These are phyloP conservation scores for Daldinia caldariorum DNA, from an alignment of 495 filamentous ascomycete species.

Conservation along the genomic window DNA sequence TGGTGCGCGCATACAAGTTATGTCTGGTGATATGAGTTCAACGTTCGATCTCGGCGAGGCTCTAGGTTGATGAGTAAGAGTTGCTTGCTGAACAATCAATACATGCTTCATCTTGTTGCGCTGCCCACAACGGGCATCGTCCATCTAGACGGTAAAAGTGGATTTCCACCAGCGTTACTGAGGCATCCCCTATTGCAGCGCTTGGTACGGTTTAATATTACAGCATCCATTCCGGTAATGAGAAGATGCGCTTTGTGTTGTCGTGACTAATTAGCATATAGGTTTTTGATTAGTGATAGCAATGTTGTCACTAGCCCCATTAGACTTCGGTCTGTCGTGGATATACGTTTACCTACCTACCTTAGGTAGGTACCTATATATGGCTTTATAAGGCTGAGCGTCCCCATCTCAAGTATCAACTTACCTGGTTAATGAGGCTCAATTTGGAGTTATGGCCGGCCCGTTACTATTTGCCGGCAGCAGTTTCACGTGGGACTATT, in stretches of 20 bases:
- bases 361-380: no score
- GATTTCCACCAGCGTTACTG: neutral
- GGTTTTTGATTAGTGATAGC: conserved; percentile 7
- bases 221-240: conserved; percentile 3
- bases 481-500: conserved; percentile 27
- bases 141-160: neutral
- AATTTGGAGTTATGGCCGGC: conserved; percentile 40
- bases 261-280: conserved; percentile 11
- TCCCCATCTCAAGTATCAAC: conserved; percentile 30
- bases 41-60: conserved; percentile 6
- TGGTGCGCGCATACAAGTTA: conserved; percentile 1
- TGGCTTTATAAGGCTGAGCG: conserved; percentile 38
- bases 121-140: conserved; percentile 1
- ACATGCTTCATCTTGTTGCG: neutral
- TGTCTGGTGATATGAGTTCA: conserved; percentile 11
- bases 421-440: conserved; percentile 38
- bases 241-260: neutral
- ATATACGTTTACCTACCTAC: conserved; percentile 8
- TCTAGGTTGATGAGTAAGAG: neutral
- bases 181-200: conserved; percentile 13
- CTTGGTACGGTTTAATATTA: conserved; percentile 9
- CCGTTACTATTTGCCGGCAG: conserved; percentile 27
- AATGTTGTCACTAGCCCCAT: conserved; percentile 17
- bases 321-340: conserved; percentile 8
- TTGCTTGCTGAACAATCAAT: neutral